Evolutionary conservation across 768 basidiomycete genomes (phyloP).

Genomic region (Albatrellus ellisii): DNA sequence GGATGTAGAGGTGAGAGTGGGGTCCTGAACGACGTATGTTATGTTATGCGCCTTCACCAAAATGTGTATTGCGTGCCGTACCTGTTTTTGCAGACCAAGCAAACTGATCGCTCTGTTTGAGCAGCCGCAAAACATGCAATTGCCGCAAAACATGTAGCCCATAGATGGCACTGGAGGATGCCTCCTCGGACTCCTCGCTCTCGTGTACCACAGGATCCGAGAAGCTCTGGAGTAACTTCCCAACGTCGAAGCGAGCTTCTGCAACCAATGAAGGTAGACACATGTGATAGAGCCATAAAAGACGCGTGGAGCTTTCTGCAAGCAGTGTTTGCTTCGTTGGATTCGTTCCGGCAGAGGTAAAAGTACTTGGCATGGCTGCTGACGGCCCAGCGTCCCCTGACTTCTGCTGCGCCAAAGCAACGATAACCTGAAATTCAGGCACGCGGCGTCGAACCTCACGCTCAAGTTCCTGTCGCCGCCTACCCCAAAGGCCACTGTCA

Average conservation of each 20-base stretch:
- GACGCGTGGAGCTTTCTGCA: constrained; percentile 64
- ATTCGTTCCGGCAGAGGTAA: constrained; percentile 8
- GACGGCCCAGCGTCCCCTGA: neutral
- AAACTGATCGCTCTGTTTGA: constrained; percentile 73
- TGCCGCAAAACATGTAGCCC: constrained; percentile 48
- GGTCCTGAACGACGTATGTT: neutral
- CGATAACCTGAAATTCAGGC: constrained; percentile 78
- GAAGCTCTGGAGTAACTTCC: constrained; percentile 53
- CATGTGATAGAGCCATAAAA: constrained; percentile 79
- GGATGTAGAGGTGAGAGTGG: constrained; percentile 58
- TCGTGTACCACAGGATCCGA: no score
- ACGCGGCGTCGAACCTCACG: constrained; percentile 61
- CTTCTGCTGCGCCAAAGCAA: constrained; percentile 62
- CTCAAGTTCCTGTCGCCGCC: constrained; percentile 53
- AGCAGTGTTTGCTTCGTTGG: constrained; percentile 45
- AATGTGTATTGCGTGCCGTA: constrained; percentile 21
- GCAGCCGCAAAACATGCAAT: constrained; percentile 62
- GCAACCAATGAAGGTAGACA: constrained; percentile 61
- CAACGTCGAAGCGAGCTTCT: constrained; percentile 78
- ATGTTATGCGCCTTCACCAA: no score
- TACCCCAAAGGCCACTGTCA: constrained; percentile 63
- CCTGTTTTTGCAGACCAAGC: constrained; percentile 64
- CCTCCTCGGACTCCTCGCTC: constrained; percentile 17
- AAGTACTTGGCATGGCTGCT: neutral
- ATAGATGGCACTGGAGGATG: constrained; percentile 18